These are phyloP conservation scores for Aspergillus hortae DNA, from an alignment of 2,329 filamentous ascomycete species.

Conservation along the genomic window DNA sequence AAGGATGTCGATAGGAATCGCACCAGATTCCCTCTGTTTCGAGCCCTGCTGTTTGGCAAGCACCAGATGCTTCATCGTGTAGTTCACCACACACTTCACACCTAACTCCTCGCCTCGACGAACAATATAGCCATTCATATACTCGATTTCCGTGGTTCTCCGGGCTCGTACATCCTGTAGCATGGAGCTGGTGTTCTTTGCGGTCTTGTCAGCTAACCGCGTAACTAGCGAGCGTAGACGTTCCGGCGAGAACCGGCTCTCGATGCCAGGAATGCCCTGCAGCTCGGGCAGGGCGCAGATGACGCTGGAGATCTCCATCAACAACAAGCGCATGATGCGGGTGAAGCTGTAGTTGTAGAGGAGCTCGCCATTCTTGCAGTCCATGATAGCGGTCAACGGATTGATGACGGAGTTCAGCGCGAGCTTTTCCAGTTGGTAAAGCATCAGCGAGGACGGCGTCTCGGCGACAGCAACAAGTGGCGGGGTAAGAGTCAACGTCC, in stretches of 20 bases:
- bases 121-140: constrained; percentile 85
- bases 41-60: constrained; percentile 61
- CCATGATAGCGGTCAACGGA: constrained; percentile 73
- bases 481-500: constrained; percentile 60
- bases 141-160: constrained; percentile 70
- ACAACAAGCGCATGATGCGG: constrained; percentile 64
- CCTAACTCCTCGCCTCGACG: constrained; percentile 68
- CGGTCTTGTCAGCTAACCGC: constrained; percentile 52
- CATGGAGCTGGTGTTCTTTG: constrained; percentile 63
- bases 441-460: constrained; percentile 60
- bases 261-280: constrained; percentile 56
- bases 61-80: constrained; percentile 68
- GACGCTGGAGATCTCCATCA: constrained; percentile 71
- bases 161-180: constrained; percentile 61
- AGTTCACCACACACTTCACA: constrained; percentile 68
- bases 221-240: constrained; percentile 61
- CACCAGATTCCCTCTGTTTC: constrained; percentile 24
- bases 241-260: constrained; percentile 56
- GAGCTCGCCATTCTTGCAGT: constrained; percentile 70
- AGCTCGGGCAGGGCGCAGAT: constrained; percentile 73
- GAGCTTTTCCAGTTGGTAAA: constrained; percentile 73
- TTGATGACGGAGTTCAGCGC: constrained; percentile 75
- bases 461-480: constrained; percentile 60
- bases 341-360: constrained; percentile 64
- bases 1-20: constrained; percentile 30